A percentile compares a stretch with the other conserved stretches of the same genome.
phyloP scores from a whole-genome alignment of 2,329 filamentous ascomycete genomes.

The Aspergillus sp. region DNA sequence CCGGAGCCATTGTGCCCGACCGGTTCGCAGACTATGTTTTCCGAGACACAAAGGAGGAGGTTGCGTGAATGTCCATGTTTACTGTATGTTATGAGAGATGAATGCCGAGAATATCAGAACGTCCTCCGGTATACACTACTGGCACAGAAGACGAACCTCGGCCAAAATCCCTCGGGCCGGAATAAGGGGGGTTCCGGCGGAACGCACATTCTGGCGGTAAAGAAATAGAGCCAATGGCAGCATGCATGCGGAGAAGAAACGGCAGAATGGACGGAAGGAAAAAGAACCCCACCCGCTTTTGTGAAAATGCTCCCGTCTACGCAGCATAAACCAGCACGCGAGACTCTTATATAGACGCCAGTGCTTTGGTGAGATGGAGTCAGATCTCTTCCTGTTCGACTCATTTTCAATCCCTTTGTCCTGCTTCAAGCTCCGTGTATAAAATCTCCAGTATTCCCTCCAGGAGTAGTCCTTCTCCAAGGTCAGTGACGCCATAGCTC shows the following conservation, averaged over 20 bases:
- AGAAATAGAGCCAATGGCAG: background rate
- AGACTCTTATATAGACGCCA: slow-evolving; percentile 13
- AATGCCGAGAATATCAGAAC: no score
- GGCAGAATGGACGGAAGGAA: slow-evolving; percentile 25
- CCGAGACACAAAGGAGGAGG: background rate
- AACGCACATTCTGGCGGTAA: background rate
- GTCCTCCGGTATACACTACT: background rate
- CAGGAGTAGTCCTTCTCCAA: background rate
- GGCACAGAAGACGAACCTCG: slow-evolving; percentile 9
- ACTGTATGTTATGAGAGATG: background rate
- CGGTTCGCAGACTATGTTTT: background rate
- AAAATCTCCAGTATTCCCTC: background rate
- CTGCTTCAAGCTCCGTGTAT: background rate
- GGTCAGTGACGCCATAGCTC: slow-evolving; percentile 3
- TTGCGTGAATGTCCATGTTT: background rate
- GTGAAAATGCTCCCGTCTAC: slow-evolving; percentile 41
- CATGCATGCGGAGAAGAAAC: background rate
- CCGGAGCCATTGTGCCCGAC: background rate
- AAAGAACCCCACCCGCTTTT: slow-evolving; percentile 5
- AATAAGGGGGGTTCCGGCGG: slow-evolving; percentile 12
- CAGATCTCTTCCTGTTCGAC: background rate
- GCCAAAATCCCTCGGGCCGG: slow-evolving; percentile 13
- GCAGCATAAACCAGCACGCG: slow-evolving; percentile 46
- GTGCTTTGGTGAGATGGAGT: slow-evolving; percentile 3
- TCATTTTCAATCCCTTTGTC: background rate